phyloP scores from a whole-genome alignment of 148 eudicot genomes.

The Pouteria glomerata region DNA sequence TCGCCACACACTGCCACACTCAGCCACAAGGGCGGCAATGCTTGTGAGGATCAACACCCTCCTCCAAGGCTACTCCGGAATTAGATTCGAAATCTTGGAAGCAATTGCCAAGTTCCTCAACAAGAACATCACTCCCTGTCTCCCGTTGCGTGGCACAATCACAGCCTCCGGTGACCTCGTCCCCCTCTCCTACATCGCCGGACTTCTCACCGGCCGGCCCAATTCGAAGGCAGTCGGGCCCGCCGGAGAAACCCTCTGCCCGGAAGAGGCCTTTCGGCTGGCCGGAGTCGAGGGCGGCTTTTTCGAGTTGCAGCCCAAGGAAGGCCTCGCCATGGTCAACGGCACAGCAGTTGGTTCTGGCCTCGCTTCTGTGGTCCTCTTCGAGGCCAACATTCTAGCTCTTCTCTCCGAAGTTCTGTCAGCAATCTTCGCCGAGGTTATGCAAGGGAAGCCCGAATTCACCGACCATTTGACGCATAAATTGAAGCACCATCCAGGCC shows the following conservation, averaged over 20 bases:
- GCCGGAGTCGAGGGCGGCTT: slow-evolving; percentile 30
- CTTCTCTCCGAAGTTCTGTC: slow-evolving; percentile 30
- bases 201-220: slow-evolving; percentile 34
- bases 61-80: slow-evolving; percentile 47
- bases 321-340: slow-evolving; percentile 19
- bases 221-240: slow-evolving; percentile 30
- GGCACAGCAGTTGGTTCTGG: slow-evolving; percentile 21
- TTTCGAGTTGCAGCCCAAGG: slow-evolving; percentile 23
- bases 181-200: slow-evolving; percentile 38
- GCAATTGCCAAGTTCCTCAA: slow-evolving; percentile 33
- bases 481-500: slow-evolving; percentile 43
- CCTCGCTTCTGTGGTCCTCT: slow-evolving; percentile 20
- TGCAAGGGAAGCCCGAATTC: slow-evolving; percentile 27
- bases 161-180: slow-evolving; percentile 39
- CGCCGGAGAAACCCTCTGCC: slow-evolving; percentile 12
- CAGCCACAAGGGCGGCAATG: slow-evolving; percentile 44
- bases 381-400: slow-evolving; percentile 23
- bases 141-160: slow-evolving; percentile 38
- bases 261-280: slow-evolving; percentile 19
- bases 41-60: slow-evolving; percentile 45
- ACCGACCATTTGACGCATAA: slow-evolving; percentile 38
- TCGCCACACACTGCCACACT: slow-evolving; percentile 31
- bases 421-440: slow-evolving; percentile 32
- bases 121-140: slow-evolving; percentile 28
- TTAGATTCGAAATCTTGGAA: slow-evolving; percentile 37